phyloP scores from a whole-genome alignment of 2,329 filamentous ascomycete species.

The Paraphoma sp. region DNA sequence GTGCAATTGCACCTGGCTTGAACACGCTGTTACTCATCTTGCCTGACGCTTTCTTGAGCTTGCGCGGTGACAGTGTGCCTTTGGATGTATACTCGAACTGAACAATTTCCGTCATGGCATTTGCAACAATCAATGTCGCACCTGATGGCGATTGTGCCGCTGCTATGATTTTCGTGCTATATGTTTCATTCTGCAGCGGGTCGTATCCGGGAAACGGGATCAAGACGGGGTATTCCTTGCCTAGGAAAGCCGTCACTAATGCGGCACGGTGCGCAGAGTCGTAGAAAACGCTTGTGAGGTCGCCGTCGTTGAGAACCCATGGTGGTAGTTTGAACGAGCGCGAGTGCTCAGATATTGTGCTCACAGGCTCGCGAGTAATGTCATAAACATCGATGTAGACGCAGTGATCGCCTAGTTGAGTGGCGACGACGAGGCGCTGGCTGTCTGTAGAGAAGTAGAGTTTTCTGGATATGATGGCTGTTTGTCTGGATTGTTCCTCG shows the following conservation, averaged over 20 bases:
- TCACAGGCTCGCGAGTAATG: slow-evolving; percentile 29
- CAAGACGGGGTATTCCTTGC: slow-evolving; percentile 35
- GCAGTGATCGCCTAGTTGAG: slow-evolving; percentile 40
- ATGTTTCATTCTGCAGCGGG: slow-evolving; percentile 35
- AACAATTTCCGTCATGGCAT: slow-evolving; percentile 46
- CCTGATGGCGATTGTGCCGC: slow-evolving; percentile 46
- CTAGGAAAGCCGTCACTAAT: slow-evolving; percentile 37
- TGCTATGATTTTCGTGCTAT: slow-evolving; percentile 41
- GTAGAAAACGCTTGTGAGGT: slow-evolving; percentile 45
- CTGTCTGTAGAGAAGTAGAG: slow-evolving; percentile 44
- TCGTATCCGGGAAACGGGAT: slow-evolving; percentile 34
- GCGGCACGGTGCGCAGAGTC: slow-evolving; percentile 33
- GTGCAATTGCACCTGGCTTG: slow-evolving; percentile 38
- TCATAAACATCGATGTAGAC: slow-evolving; percentile 38
- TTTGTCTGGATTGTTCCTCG: slow-evolving; percentile 38
- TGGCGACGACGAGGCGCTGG: slow-evolving; percentile 41
- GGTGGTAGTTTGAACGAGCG: slow-evolving; percentile 35
- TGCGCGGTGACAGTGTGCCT: slow-evolving; percentile 32
- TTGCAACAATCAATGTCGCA: slow-evolving; percentile 35
- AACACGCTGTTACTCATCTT: slow-evolving; percentile 42
- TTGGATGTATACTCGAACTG: slow-evolving; percentile 42
- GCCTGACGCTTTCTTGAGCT: slow-evolving; percentile 39
- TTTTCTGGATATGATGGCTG: slow-evolving; percentile 37
- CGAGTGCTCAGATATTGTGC: slow-evolving; percentile 32
- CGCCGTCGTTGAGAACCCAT: slow-evolving; percentile 45